phyloP scores from a whole-genome alignment of 2,329 filamentous ascomycete genomes.

The Endothia cerciana region DNA sequence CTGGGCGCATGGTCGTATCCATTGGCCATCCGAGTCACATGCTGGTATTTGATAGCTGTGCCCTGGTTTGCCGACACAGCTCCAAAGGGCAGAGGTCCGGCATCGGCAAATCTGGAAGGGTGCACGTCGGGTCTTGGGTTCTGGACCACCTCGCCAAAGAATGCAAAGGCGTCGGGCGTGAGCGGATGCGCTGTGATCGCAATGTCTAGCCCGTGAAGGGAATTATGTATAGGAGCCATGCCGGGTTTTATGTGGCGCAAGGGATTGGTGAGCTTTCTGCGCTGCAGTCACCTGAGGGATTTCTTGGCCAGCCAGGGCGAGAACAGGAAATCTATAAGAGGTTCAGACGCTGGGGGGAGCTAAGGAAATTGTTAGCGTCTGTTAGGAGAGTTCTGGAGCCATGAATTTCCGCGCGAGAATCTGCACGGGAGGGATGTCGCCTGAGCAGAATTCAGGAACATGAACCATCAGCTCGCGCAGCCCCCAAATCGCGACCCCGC shows the following conservation, averaged over 20 bases:
- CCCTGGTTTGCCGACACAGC: constrained; percentile 78
- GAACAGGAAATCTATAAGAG: background rate
- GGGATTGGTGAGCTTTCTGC: background rate
- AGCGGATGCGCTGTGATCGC: constrained; percentile 67
- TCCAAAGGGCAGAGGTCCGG: constrained; percentile 45
- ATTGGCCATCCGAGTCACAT: constrained; percentile 75
- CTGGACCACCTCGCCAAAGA: constrained; percentile 82
- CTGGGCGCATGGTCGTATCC: constrained; percentile 71
- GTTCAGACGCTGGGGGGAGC: background rate
- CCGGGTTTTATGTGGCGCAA: constrained; percentile 8
- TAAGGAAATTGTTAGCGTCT: background rate
- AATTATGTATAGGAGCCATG: constrained; percentile 30
- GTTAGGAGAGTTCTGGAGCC: background rate
- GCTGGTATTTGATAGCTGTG: constrained; percentile 82
- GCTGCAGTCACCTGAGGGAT: background rate
- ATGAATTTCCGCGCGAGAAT: background rate
- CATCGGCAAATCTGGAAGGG: constrained; percentile 45
- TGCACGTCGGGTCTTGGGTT: constrained; percentile 67
- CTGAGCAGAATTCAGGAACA: too few species aligned
- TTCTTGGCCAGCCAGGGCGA: too few species aligned
- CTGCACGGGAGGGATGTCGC: too few species aligned
- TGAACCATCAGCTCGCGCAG: too few species aligned
- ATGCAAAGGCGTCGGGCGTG: constrained; percentile 68
- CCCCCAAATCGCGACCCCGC: too few species aligned
- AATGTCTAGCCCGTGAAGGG: constrained; percentile 53